Conservation (phyloP, 129 eudicot genomes). For the Chrysanthemum makinoi region DNA sequence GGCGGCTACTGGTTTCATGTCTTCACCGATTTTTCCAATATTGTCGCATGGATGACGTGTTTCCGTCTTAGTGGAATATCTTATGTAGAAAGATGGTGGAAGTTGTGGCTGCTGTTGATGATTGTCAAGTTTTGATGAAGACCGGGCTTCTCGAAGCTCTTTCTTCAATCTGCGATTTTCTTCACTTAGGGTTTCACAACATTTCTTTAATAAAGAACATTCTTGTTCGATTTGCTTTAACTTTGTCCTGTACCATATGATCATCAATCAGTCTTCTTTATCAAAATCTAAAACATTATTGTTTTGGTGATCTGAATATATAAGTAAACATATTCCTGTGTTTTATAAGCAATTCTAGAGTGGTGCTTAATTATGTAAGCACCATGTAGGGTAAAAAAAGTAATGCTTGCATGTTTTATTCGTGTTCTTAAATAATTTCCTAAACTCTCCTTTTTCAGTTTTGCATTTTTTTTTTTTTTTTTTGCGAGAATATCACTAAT, state of each 20-base stretch:
- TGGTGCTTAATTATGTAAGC: no score
- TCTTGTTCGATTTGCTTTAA: constrained; percentile 73
- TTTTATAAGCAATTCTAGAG: no score
- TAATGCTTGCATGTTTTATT: no score
- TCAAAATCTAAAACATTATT: no score
- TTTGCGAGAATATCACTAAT: no score
- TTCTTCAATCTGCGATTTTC: constrained; percentile 62
- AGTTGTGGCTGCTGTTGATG: constrained; percentile 20
- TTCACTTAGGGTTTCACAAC: constrained; percentile 53
- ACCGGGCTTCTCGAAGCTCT: constrained; percentile 48
- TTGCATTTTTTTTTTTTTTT: no score
- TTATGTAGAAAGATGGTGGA: constrained; percentile 25
- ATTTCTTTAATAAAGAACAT: constrained; percentile 50
- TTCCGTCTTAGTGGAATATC: constrained; percentile 21
- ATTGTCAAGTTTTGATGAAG: constrained; percentile 37
- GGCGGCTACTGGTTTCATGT: constrained; percentile 5
- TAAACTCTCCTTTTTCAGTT: no score
- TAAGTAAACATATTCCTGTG: no score
- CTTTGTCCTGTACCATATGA: constrained; percentile 52
- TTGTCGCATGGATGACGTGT: constrained; percentile 35
- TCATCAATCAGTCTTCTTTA: neutral
- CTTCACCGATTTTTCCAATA: constrained; percentile 19
- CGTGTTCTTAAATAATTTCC: no score
- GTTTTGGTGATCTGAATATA: no score
- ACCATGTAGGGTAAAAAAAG: no score